Evolutionary conservation across 163 green algal species (phyloP).

Genomic region (Volvox carteri): DNA sequence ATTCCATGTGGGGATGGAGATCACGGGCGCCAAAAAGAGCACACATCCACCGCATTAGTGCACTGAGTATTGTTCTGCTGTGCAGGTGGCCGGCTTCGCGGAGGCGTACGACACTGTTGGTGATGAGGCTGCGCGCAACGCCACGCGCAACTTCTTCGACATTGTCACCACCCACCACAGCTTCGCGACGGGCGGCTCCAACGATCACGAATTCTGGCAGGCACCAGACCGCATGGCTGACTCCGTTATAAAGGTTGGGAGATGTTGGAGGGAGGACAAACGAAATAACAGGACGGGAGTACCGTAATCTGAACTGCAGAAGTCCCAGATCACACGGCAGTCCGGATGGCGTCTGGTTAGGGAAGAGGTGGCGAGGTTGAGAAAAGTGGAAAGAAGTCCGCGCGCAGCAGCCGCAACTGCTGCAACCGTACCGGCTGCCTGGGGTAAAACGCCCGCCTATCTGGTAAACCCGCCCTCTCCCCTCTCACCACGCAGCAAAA

Average conservation of each 20-base stretch:
- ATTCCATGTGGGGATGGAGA: too few relatives aligned
- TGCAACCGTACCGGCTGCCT: too few relatives aligned
- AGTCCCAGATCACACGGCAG: too few relatives aligned
- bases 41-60: neutral
- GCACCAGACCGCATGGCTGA: slow-evolving; percentile 27
- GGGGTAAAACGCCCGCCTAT: too few relatives aligned
- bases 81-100: slow-evolving; percentile 81
- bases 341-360: too few relatives aligned
- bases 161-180: slow-evolving; percentile 54
- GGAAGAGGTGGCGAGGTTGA: too few relatives aligned
- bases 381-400: too few relatives aligned
- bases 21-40: neutral
- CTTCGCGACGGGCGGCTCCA: slow-evolving; percentile 69
- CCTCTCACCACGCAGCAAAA: slow-evolving; percentile 59
- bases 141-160: slow-evolving; percentile 60
- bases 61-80: neutral
- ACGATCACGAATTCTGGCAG: slow-evolving; percentile 59
- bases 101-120: slow-evolving; percentile 67
- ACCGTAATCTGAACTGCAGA: too few relatives aligned
- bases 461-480: too few relatives aligned
- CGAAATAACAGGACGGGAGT: too few relatives aligned
- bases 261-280: too few relatives aligned
- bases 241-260: slow-evolving; percentile 1
- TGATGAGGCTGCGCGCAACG: slow-evolving; percentile 52
- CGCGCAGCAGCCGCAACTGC: too few relatives aligned